Evolutionary conservation across 495 filamentous ascomycete genomes (phyloP), one percentile per base, ranked within the genome.

Genomic region (Pyronema omphalodes): DNA sequence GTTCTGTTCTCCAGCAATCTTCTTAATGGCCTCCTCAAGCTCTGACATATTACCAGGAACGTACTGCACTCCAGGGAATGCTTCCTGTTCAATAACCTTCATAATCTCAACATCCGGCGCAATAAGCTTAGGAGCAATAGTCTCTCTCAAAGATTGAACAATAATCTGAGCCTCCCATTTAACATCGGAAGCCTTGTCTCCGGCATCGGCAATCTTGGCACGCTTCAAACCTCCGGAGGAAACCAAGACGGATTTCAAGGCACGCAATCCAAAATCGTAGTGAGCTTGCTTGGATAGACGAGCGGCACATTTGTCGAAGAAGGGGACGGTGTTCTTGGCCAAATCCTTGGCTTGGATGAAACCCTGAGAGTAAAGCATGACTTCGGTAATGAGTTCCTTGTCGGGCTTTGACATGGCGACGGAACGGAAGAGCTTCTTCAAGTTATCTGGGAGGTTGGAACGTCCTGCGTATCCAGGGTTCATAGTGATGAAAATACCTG

Each of bases 351-450:
- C 91, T 66, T 93, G 83, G 62, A 83, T 88, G 74, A 99, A 99
- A 58, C 91, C 91, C 71, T 99, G 91, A 5, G 91, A 99, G 71
- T 93, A 99, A 17, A 99, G 80, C 91, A 96, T 99, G 53, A 99
- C 91, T 71, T 99, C 91, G 14, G 91, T 83, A 69, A 99, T 99
- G 57, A 96, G 84, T 67, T 99, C 91, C 68, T 99, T 99, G 71
- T 99, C 91, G 0, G 91, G 91, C 68, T 96, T 95, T 7, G 93
- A 96, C 91, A 99, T 99, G 40, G 91, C 91, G 45, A 99, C 91
- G 63, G 93, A 96, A 60, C 91, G 78, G 78, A 99, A 99, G 17
- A 99, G 73, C 70, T 99, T 99, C 76, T 99, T 99, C 67, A 99
- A 67, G 66, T 99, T 99, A 68, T 99, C 91, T 0, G 91, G 91